Evolutionary conservation across 2,329 filamentous ascomycete genomes (phyloP).

Genomic region (Pestalotiopsis fici): DNA sequence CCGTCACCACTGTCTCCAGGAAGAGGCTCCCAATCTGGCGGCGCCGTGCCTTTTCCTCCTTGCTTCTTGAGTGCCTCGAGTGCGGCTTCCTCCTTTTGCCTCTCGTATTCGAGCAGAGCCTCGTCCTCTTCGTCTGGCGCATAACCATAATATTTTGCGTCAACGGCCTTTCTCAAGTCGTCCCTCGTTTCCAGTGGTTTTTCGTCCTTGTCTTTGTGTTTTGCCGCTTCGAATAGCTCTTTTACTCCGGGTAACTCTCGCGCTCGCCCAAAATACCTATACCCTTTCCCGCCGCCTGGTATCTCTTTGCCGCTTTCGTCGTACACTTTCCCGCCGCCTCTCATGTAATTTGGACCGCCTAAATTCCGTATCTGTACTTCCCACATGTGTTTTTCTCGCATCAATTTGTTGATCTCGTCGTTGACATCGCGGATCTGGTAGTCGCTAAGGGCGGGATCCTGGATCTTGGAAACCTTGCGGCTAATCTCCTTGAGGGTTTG

Average conservation of each 20-base stretch:
- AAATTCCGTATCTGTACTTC: constrained; percentile 94
- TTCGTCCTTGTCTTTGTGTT: constrained; percentile 54
- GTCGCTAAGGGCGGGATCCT: constrained; percentile 87
- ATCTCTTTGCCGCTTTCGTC: constrained; percentile 75
- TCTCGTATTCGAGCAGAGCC: constrained; percentile 77
- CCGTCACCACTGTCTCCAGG: constrained; percentile 89
- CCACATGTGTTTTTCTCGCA: constrained; percentile 99
- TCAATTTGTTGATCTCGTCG: constrained; percentile 98
- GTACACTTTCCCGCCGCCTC: constrained; percentile 68
- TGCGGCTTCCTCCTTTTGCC: constrained; percentile 79
- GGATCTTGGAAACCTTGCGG: constrained; percentile 94
- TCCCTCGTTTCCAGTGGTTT: constrained; percentile 68
- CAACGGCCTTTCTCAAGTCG: constrained; percentile 74
- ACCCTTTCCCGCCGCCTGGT: constrained; percentile 79
- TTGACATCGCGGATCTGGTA: constrained; percentile 98
- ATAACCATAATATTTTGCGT: constrained; percentile 96
- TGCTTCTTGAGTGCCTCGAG: constrained; percentile 65
- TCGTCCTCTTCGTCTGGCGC: constrained; percentile 91
- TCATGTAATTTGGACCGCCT: constrained; percentile 97
- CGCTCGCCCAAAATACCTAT: constrained; percentile 91
- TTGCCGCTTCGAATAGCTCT: constrained; percentile 86
- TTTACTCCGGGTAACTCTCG: constrained; percentile 92
- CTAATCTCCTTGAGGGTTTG: constrained; percentile 97
- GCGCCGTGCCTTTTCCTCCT: constrained; percentile 54
- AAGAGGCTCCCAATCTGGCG: constrained; percentile 78